These are phyloP conservation scores for Barnettozyma sucrosica DNA, from an alignment of 805 yeast species.

Conservation along the genomic window DNA sequence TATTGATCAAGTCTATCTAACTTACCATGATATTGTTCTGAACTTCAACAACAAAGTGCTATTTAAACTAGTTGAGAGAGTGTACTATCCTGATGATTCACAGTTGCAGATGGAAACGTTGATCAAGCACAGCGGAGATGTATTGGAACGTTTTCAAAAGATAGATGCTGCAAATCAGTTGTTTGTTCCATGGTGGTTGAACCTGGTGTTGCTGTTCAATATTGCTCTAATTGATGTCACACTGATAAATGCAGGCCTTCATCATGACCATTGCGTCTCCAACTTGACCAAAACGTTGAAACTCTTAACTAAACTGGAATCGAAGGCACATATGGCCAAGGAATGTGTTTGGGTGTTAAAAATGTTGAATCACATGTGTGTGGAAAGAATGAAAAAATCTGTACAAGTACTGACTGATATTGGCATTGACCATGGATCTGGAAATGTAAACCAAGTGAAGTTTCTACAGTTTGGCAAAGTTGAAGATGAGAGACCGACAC, in stretches of 20 bases:
- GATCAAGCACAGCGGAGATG: slow-evolving; percentile 28
- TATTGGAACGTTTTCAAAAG: slow-evolving; percentile 28
- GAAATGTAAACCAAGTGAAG: slow-evolving; percentile 41
- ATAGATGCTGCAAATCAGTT: slow-evolving; percentile 27
- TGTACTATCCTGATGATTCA: slow-evolving; percentile 19
- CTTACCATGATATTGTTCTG: slow-evolving; percentile 18
- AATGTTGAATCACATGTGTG: slow-evolving; percentile 45
- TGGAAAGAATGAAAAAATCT: slow-evolving; percentile 40
- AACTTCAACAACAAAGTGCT: slow-evolving; percentile 17
- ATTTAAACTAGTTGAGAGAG: slow-evolving; percentile 15
- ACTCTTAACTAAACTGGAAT: slow-evolving; percentile 24
- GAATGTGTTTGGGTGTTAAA: slow-evolving; percentile 62
- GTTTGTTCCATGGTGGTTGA: slow-evolving; percentile 49
- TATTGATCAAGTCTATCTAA: slow-evolving; percentile 18
- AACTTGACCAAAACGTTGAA: slow-evolving; percentile 17
- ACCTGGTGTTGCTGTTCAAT: slow-evolving; percentile 38
- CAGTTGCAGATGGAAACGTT: slow-evolving; percentile 22
- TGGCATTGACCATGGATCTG: slow-evolving; percentile 50
- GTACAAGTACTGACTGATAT: slow-evolving; percentile 31
- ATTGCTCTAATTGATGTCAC: slow-evolving; percentile 38
- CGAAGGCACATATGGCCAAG: slow-evolving; percentile 40
- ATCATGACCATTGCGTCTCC: slow-evolving; percentile 6
- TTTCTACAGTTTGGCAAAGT: slow-evolving; percentile 43
- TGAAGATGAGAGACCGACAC: slow-evolving; percentile 18
- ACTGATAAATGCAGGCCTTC: slow-evolving; percentile 39